Conservation (phyloP, 768 basidiomycete species). For the Mycena epipterygia region DNA sequence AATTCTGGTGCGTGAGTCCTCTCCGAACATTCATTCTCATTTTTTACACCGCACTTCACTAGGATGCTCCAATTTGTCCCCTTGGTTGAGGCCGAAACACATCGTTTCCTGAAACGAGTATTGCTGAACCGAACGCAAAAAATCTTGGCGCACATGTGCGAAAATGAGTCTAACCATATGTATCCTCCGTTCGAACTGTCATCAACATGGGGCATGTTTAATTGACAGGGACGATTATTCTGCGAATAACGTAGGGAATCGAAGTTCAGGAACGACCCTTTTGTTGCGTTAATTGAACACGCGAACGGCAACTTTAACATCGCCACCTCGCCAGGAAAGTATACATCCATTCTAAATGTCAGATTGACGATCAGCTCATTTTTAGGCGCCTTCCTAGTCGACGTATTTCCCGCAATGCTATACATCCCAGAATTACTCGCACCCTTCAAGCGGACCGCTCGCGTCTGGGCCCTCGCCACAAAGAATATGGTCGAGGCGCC, state of each 20-base stretch:
- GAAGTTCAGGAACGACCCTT: conserved; percentile 69
- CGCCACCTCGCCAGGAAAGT: conserved; percentile 62
- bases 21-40: too few species aligned
- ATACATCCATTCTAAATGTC: conserved; percentile 24
- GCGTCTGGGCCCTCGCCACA: conserved; percentile 54
- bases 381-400: conserved; percentile 54
- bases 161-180: too few species aligned
- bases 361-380: background rate
- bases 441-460: conserved; percentile 63
- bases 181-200: too few species aligned
- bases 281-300: conserved; percentile 61
- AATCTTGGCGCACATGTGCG: too few species aligned
- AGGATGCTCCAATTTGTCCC: too few species aligned
- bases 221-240: conserved; percentile 66
- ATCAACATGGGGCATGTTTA: conserved; percentile 41
- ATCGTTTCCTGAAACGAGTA: too few species aligned
- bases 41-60: too few species aligned
- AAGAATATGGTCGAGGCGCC: conserved; percentile 58
- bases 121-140: too few species aligned
- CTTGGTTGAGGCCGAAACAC: too few species aligned
- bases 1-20: too few species aligned
- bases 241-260: conserved; percentile 70
- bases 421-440: conserved; percentile 69
- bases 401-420: conserved; percentile 57
- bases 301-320: conserved; percentile 66